phyloP scores from a whole-genome alignment of 352 stramenopile species.

The Globisporangium middletonii region DNA sequence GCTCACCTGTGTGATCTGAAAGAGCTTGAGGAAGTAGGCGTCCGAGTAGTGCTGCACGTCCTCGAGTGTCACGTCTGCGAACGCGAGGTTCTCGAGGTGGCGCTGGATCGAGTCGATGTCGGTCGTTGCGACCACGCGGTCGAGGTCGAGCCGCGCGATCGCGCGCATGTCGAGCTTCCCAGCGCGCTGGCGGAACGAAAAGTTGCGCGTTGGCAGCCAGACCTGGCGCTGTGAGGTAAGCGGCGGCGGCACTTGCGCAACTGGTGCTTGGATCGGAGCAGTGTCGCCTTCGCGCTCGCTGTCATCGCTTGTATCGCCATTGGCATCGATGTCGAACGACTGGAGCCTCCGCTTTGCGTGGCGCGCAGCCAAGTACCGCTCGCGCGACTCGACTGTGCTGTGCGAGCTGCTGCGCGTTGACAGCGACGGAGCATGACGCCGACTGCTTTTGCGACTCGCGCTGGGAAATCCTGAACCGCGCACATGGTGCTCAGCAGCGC shows the following conservation, averaged over 20 bases:
- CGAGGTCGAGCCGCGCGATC: slow-evolving; percentile 62
- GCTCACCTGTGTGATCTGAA: slow-evolving; percentile 68
- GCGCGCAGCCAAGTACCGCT: slow-evolving; percentile 19
- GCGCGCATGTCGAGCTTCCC: slow-evolving; percentile 71
- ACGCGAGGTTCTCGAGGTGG: slow-evolving; percentile 76
- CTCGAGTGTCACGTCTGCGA: slow-evolving; percentile 76
- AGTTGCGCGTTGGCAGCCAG: slow-evolving; percentile 66
- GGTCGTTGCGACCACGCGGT: slow-evolving; percentile 67
- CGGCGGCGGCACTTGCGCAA: background rate
- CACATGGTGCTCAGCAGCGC: slow-evolving; percentile 1
- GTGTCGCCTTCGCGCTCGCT: background rate
- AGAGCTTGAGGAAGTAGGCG: slow-evolving; percentile 82
- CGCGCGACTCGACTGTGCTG: slow-evolving; percentile 13
- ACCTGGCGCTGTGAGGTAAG: slow-evolving; percentile 29
- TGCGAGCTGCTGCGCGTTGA: background rate
- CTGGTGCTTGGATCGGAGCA: background rate
- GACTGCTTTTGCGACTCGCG: background rate
- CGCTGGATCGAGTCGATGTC: slow-evolving; percentile 71
- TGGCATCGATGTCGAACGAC: slow-evolving; percentile 6
- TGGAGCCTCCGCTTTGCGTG: slow-evolving; percentile 17
- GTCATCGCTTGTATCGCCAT: slow-evolving; percentile 5
- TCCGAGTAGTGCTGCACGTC: slow-evolving; percentile 84
- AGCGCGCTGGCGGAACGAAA: slow-evolving; percentile 65
- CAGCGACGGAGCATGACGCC: background rate
- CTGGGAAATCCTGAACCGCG: background rate